Evolutionary conservation across 345 rosid genomes (phyloP), one percentile per base, ranked within the genome.

Genomic region (Camelina hispida): DNA sequence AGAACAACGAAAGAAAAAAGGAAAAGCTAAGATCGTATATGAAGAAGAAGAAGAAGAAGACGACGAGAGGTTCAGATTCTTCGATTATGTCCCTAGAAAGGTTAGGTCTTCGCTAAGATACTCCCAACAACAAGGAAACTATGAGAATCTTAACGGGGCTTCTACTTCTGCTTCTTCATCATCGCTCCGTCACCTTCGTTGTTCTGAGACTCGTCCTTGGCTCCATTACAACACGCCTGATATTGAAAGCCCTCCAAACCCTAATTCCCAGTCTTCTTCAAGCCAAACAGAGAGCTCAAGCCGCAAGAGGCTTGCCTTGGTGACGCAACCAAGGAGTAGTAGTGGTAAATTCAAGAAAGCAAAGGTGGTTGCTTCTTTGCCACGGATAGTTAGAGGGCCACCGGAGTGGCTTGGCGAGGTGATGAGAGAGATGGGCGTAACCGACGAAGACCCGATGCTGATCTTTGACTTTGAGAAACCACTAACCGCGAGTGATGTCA

Each of bases 381-480:
- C 58, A 55, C 59, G 40, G 28, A 11, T 1, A 9, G 71, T 7
- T 10, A 67, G 67, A 57, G 73, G 12, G 28, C 23, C 17, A 1
- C 77, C 70, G 15, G 12, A 14, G 16, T 54, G 46, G 25, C 55
- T 73, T 13, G 12, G 15, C 1, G 4, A 40, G 6, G 7, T 46
- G 9, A 58, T 57, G 72, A 11, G 18, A 25, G 3, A 10, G 7
- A 58, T 66, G 67, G 30, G 28, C 6, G n/a, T 5, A 16, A 2
- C 35, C n/a, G 9, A 13, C n/a, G 9, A 13, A 54, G 50, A 38
- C 17, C 46, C 42, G 37, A 47, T n/a, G 52, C 66, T 65, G 10
- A 48, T 74, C 28, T 55, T 44, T 34, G 78, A 66, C 28, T 55
- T 44, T 34, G 78, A 35, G 50, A 74, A 9, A 58, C 4, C 0